Conservation (phyloP, 371 early-diverging fungal genomes). For the Syncephalastrum sp. region DNA sequence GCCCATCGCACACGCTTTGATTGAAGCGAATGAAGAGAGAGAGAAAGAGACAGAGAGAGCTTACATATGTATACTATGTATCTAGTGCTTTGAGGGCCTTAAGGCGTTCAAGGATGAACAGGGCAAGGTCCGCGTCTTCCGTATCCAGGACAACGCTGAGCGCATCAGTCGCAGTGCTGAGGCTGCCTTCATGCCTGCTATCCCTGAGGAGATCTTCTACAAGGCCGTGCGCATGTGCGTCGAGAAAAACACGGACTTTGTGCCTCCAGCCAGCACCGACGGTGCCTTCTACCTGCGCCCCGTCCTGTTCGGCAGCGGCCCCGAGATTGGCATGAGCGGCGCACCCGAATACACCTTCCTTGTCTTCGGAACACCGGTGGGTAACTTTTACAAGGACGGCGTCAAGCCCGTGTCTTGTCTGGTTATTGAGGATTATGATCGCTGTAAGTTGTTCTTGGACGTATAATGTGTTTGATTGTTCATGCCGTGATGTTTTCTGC, state of each 20-base stretch:
- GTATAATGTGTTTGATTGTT: background rate
- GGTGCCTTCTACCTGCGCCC: constrained; percentile 73
- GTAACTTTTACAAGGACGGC: constrained; percentile 68
- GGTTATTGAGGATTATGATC: constrained; percentile 70
- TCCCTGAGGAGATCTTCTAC: constrained; percentile 69
- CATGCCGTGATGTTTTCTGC: background rate
- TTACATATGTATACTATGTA: too few species aligned
- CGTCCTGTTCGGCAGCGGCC: constrained; percentile 71
- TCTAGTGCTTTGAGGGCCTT: constrained; percentile 77
- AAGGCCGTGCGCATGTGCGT: constrained; percentile 60
- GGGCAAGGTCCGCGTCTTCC: constrained; percentile 74
- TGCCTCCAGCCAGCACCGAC: constrained; percentile 68
- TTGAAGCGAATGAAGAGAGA: too few species aligned
- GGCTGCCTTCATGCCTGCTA: constrained; percentile 60
- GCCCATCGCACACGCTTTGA: too few species aligned
- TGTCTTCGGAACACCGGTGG: constrained; percentile 74
- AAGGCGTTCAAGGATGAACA: constrained; percentile 79
- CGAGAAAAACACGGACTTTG: constrained; percentile 66
- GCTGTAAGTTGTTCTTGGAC: constrained; percentile 43
- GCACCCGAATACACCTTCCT: constrained; percentile 73
- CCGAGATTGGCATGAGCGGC: constrained; percentile 65
- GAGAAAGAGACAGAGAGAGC: too few species aligned
- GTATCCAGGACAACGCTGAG: constrained; percentile 72
- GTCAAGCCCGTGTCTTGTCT: constrained; percentile 70
- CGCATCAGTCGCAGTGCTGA: constrained; percentile 63